phyloP scores from a whole-genome alignment of 805 yeast species.

The Suhomyces vadensis region DNA sequence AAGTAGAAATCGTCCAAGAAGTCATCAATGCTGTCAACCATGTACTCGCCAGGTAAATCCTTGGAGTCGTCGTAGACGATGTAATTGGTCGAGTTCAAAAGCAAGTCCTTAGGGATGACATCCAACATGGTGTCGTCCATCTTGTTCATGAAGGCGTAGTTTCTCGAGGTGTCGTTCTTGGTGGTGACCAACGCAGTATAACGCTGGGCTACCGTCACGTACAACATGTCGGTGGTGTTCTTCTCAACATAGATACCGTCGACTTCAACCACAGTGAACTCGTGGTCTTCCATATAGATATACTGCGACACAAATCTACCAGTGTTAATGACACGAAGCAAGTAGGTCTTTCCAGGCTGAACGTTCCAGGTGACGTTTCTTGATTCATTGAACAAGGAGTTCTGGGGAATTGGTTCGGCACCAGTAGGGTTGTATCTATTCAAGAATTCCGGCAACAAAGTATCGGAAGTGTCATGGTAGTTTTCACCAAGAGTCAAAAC shows the following conservation, averaged over 20 bases:
- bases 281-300: slow-evolving; percentile 85
- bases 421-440: slow-evolving; percentile 88
- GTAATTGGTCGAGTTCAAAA: slow-evolving; percentile 73
- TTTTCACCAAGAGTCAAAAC: slow-evolving; percentile 75
- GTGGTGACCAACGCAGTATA: slow-evolving; percentile 79
- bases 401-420: slow-evolving; percentile 94
- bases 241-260: slow-evolving; percentile 89
- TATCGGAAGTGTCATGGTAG: slow-evolving; percentile 70
- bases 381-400: slow-evolving; percentile 78
- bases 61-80: slow-evolving; percentile 54
- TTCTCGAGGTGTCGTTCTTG: slow-evolving; percentile 57
- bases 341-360: slow-evolving; percentile 81
- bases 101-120: slow-evolving; percentile 60
- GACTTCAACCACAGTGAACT: slow-evolving; percentile 81
- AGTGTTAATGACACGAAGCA: slow-evolving; percentile 74
- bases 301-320: slow-evolving; percentile 94
- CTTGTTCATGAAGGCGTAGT: slow-evolving; percentile 80
- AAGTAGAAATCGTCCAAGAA: slow-evolving; percentile 41
- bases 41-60: slow-evolving; percentile 41
- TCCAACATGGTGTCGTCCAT: slow-evolving; percentile 87
- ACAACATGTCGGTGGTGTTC: slow-evolving; percentile 65
- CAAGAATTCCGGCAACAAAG: slow-evolving; percentile 58
- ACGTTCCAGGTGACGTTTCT: slow-evolving; percentile 75
- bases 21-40: slow-evolving; percentile 47
- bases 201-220: slow-evolving; percentile 90